phyloP scores from a whole-genome alignment of 495 filamentous ascomycete genomes.

The Penicillium chermesinum region DNA sequence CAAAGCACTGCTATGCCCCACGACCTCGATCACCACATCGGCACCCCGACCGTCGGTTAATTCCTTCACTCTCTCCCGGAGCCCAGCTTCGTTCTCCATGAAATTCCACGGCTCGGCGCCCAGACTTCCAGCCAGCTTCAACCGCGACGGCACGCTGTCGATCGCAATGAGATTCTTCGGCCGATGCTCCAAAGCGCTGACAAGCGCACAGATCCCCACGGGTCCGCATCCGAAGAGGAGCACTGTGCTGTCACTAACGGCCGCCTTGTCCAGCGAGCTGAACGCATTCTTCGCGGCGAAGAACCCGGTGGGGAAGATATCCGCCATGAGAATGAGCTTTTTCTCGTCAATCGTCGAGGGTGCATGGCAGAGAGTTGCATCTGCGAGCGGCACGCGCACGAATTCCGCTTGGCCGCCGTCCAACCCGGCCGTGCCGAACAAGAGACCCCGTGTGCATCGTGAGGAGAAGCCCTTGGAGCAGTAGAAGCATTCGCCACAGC shows the following conservation, averaged over 20 bases:
- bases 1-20: conserved; percentile 72
- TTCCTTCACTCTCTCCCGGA: conserved; percentile 55
- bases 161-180: conserved; percentile 76
- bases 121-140: conserved; percentile 63
- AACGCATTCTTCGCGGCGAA: conserved; percentile 78
- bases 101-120: conserved; percentile 82
- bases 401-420: conserved; percentile 89
- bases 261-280: conserved; percentile 45
- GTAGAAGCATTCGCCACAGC: conserved; percentile 76
- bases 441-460: conserved; percentile 57
- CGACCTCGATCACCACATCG: conserved; percentile 82
- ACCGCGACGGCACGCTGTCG: conserved; percentile 66
- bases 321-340: conserved; percentile 59
- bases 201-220: conserved; percentile 76
- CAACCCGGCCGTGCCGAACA: conserved; percentile 65
- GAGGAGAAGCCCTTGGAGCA: conserved; percentile 46
- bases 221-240: conserved; percentile 83
- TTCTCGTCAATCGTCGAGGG: conserved; percentile 67
- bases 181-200: conserved; percentile 66
- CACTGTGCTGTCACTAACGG: conserved; percentile 57
- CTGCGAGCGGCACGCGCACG: conserved; percentile 75
- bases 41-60: conserved; percentile 75
- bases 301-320: conserved; percentile 69
- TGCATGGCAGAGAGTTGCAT: conserved; percentile 66
- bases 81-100: conserved; percentile 53